phyloP scores from a whole-genome alignment of 306 rosid genomes.

The Quercus engelmannii region DNA sequence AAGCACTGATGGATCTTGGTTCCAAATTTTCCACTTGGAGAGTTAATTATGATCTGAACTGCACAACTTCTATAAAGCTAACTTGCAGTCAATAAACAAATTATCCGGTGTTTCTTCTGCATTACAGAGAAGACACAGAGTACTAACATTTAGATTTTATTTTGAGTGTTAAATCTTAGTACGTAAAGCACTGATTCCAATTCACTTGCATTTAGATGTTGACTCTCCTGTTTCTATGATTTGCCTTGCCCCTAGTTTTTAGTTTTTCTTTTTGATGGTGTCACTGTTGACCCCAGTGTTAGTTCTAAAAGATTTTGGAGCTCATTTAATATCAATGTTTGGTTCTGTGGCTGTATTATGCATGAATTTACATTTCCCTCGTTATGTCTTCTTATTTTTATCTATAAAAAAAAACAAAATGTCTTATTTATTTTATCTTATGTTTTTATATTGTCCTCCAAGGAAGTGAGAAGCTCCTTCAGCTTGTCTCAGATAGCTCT shows the following conservation, averaged over 20 bases:
- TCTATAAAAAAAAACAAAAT: too few species aligned
- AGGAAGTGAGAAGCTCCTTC: constrained; percentile 85
- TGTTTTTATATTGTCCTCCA: constrained; percentile 19
- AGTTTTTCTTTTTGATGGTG: background rate
- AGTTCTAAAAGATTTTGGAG: background rate
- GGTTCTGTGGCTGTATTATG: background rate
- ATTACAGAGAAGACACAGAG: too few species aligned
- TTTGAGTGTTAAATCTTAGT: too few species aligned
- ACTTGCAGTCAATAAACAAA: too few species aligned
- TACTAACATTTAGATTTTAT: too few species aligned
- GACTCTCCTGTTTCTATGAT: background rate
- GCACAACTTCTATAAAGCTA: too few species aligned
- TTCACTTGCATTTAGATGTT: constrained; percentile 6
- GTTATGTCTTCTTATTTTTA: constrained; percentile 7
- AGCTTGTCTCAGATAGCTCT: constrained; percentile 55
- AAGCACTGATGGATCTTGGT: too few species aligned
- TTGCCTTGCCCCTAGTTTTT: background rate
- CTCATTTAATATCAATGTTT: background rate
- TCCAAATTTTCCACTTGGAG: too few species aligned
- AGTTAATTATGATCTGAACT: too few species aligned
- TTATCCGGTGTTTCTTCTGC: too few species aligned
- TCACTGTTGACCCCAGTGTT: background rate
- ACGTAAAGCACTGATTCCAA: too few species aligned
- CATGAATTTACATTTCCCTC: constrained; percentile 17
- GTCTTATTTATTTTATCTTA: too few species aligned